Evolutionary conservation across 306 rosid genomes (phyloP).

Genomic region (Pachyrhizus erosus): DNA sequence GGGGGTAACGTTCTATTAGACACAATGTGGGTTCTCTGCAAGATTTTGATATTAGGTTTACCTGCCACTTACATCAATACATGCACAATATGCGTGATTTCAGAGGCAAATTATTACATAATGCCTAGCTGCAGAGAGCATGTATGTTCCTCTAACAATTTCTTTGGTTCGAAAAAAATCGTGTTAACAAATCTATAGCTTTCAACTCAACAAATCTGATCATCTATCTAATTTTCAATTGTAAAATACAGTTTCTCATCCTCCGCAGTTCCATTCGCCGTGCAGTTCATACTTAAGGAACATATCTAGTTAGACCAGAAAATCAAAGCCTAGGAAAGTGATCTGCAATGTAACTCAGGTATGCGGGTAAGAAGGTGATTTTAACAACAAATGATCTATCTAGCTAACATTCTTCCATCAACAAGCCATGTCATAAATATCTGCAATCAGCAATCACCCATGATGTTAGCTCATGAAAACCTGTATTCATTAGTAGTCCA

Average conservation of each 20-base stretch:
- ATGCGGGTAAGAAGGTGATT: slow-evolving; percentile 15
- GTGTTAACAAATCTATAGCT: not conserved
- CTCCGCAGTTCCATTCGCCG: not conserved
- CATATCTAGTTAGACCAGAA: not conserved
- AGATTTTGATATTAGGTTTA: not conserved
- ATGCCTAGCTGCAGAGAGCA: not conserved
- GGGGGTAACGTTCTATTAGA: not conserved
- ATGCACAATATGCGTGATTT: slow-evolving; percentile 4
- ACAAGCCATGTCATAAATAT: slow-evolving; percentile 28
- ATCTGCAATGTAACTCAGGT: slow-evolving; percentile 18
- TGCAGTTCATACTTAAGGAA: slow-evolving; percentile 7
- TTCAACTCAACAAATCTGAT: slow-evolving; percentile 1
- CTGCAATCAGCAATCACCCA: slow-evolving; percentile 27
- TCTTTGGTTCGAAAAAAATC: not conserved
- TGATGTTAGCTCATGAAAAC: slow-evolving; percentile 28
- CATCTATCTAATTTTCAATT: slow-evolving; percentile 9
- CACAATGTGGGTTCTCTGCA: slow-evolving; percentile 15
- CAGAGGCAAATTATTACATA: not conserved
- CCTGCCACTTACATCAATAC: not conserved
- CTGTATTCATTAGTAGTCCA: slow-evolving; percentile 6
- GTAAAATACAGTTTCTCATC: slow-evolving; percentile 18
- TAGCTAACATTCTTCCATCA: slow-evolving; percentile 27
- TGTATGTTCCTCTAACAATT: not conserved
- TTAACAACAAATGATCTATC: not conserved
- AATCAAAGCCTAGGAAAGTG: slow-evolving; percentile 16